Evolutionary conservation across 129 eudicot species (phyloP).

Genomic region (Tagetes erecta): DNA sequence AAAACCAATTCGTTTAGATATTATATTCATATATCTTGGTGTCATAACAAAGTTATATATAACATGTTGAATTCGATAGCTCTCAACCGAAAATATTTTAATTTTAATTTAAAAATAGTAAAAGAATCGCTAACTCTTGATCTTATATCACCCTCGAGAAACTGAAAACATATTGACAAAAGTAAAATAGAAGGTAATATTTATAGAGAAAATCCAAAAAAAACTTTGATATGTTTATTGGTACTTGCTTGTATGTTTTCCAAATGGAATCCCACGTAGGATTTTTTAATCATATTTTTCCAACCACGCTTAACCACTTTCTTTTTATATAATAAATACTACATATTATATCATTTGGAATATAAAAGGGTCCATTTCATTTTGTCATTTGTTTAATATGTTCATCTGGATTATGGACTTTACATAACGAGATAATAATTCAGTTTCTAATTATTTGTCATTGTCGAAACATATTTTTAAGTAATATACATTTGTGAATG

Average conservation of each 20-base stretch:
- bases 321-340: not conserved
- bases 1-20: no score
- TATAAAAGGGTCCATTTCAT: conserved; percentile 2
- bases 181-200: not conserved
- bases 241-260: conserved; percentile 30
- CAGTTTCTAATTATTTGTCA: not conserved
- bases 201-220: not conserved
- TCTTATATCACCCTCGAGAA: not conserved
- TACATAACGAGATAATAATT: conserved; percentile 11
- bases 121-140: no score
- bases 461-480: not conserved
- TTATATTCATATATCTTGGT: no score
- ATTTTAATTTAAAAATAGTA: no score
- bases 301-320: conserved; percentile 20
- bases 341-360: conserved; percentile 6
- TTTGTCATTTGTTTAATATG: conserved; percentile 8
- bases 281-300: conserved; percentile 22
- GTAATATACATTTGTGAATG: not conserved
- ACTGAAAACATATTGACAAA: not conserved
- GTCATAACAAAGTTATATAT: no score
- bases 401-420: not conserved
- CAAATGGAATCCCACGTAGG: conserved; percentile 38
- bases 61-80: no score
- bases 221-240: not conserved
- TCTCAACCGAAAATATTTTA: no score